Evolutionary conservation across 768 basidiomycete genomes (phyloP), one percentile per base, ranked within the genome.

Genomic region (Mrakia blollopis): DNA sequence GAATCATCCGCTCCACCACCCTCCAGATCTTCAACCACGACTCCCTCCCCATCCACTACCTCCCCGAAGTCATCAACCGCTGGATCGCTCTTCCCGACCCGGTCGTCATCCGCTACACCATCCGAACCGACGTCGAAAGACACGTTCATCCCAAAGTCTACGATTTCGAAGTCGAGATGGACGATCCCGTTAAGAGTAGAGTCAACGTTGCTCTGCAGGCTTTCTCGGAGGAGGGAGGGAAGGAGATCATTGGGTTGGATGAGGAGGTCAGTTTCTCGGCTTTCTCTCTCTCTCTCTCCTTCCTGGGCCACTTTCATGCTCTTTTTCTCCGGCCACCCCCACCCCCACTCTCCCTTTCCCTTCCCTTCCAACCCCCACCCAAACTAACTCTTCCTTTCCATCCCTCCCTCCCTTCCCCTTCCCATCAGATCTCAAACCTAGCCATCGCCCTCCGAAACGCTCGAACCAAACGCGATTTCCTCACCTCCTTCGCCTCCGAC

Each of bases 131-230:
- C 75, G 88, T 91, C 4, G 91, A 92, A 76, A 83, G 84, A 78
- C 83, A 85, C 30, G 80, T 84, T 25, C 86, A 89, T 13, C 88
- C 89, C 14, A 86, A 87, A 74, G 93, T 92, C 6, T 96, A 89
- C 87, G 94, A 97, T 81, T 88, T 94, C 25, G 93, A 96, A 71
- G 84, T 96, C 16, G 94, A 93, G 83, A 88, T 91, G 83, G 94
- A 97, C 80, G 94, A 97, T 81, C 85, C 88, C 3, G 83, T 84
- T 11, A 95, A 94, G 84, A 87, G 85, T 74, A 88, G 90, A 71
- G 92, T 93, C 90, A 83, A 84, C 52, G 84, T 88, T 0, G 88
- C 90, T n/a, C 87, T 91, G 67, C 84, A 91, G 16, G 87, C 87
- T 68, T 86, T 90, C 74, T 90, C 87, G 79, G 90, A 91, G 72